Evolutionary conservation across 306 rosid species (phyloP), one percentile per base, ranked within the genome.

Genomic region (Prosopis cineraria): DNA sequence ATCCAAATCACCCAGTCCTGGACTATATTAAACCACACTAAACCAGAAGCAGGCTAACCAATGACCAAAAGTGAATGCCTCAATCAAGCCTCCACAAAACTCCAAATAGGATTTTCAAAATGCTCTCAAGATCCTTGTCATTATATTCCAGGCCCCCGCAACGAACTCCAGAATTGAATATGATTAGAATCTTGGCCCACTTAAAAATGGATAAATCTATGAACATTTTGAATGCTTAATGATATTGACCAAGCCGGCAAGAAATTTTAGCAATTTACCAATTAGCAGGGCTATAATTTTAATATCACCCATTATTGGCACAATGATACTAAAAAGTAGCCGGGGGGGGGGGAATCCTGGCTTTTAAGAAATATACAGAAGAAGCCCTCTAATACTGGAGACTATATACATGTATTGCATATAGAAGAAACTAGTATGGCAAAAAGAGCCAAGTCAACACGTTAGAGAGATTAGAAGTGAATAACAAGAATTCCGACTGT

Each of bases 21-120:
- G 34, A 43, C 36, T 13, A 40, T 6, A 40, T 41, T 5, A 70
- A 45, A 29, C 7, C 59, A 36, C 59, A 7, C 10, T 17, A 48
- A 48, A 52, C 13, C 59, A 70, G 29, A 70, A 47, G 41, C 59
- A 45, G 59, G 41, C 27, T 29, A 29, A 30, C 74, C 74, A 45
- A 45, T 44, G 52, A 70, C 16, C 73, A 30, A 16, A 27, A 68
- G 13, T 17, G 30, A 41, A 25, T 31, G 48, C 29, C 41, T 43
- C 40, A 45, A 47, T 20, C 17, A 70, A 27, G 41, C 4, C 41
- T 45, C 22, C 12, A 5, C 10, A 39, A 22, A 66, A 39, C 33
- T 37, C n/a, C 22, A 4, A 66, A 1, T 4, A 39, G 50, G 22
- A 66, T 39, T 40, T 66, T 47, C 33, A 66, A 30, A 47, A 37